Evolutionary conservation across 148 eudicot genomes (phyloP).

Genomic region (Dysphania ambrosioides): DNA sequence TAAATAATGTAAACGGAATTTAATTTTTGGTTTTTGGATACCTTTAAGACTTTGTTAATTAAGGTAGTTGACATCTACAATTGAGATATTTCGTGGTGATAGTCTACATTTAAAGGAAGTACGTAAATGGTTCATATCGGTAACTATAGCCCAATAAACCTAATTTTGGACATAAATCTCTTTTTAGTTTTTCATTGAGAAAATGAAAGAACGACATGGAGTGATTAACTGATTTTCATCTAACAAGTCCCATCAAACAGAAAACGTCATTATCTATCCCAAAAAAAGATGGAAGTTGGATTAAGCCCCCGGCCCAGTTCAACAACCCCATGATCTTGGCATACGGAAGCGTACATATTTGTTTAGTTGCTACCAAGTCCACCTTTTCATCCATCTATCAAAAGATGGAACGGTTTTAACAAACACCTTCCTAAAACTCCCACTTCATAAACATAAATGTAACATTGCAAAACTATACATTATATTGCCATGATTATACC

Average conservation of each 20-base stretch:
- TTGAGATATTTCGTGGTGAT: too few species aligned
- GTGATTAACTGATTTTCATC: background rate
- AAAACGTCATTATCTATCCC: background rate
- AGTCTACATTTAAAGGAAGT: too few species aligned
- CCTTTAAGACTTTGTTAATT: too few species aligned
- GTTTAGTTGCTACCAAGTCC: slow-evolving; percentile 50
- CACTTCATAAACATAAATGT: background rate
- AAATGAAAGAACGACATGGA: background rate
- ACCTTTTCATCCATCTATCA: slow-evolving; percentile 35
- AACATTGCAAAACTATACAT: background rate
- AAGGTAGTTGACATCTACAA: too few species aligned
- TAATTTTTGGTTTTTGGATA: too few species aligned
- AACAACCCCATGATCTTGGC: slow-evolving; percentile 20
- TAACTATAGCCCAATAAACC: background rate
- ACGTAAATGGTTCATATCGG: too few species aligned
- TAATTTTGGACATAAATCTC: background rate
- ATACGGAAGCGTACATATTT: slow-evolving; percentile 14
- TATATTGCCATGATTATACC: background rate
- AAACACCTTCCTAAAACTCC: slow-evolving; percentile 33
- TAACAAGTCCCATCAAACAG: background rate
- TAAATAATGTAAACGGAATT: too few species aligned
- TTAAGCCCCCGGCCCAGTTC: slow-evolving; percentile 6
- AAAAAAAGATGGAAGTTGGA: slow-evolving; percentile 4
- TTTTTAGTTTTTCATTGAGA: slow-evolving; percentile 1
- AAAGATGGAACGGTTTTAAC: slow-evolving; percentile 76